Percentiles rank a stretch among this genome's conserved stretches.
phyloP scores from a whole-genome alignment of 2,329 filamentous ascomycete species.

The Pseudogymnoascus sp. region DNA sequence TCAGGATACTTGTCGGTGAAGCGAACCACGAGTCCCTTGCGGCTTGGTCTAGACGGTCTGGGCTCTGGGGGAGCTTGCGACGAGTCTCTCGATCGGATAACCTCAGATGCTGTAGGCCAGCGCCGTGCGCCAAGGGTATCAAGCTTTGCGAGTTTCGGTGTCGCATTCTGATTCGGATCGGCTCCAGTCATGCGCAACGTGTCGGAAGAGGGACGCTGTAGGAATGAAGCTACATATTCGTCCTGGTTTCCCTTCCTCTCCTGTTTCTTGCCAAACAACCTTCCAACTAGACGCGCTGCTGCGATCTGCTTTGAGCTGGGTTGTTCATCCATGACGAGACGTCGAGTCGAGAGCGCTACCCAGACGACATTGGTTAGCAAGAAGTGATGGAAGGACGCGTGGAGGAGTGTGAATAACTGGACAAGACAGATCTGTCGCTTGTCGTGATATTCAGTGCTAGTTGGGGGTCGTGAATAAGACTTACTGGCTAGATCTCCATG shows the following conservation, averaged over 20 bases:
- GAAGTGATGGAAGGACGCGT: not conserved
- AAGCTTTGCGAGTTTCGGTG: constrained; percentile 27
- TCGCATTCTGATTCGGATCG: constrained; percentile 29
- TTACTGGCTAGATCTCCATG: constrained; percentile 4
- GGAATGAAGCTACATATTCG: constrained; percentile 49
- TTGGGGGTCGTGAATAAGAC: not conserved
- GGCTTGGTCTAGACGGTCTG: constrained; percentile 32
- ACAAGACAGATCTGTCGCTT: not conserved
- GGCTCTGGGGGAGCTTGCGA: constrained; percentile 23
- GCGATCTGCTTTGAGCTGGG: constrained; percentile 16
- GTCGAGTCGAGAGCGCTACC: not conserved
- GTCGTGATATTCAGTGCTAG: not conserved
- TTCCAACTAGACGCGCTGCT: constrained; percentile 50
- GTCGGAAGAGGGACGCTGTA: constrained; percentile 45
- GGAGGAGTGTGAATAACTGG: not conserved
- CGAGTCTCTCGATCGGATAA: constrained; percentile 19
- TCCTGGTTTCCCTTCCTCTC: constrained; percentile 31
- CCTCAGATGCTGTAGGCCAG: constrained; percentile 40
- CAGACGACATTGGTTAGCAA: not conserved
- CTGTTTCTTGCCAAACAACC: constrained; percentile 34
- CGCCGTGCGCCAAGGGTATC: constrained; percentile 40
- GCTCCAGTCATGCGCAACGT: constrained; percentile 45
- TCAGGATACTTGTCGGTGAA: constrained; percentile 68
- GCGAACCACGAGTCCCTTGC: constrained; percentile 63
- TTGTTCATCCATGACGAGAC: constrained; percentile 1